These are phyloP conservation scores for Capronia epimyces DNA, from an alignment of 2,329 filamentous ascomycete species.

Conservation along the genomic window DNA sequence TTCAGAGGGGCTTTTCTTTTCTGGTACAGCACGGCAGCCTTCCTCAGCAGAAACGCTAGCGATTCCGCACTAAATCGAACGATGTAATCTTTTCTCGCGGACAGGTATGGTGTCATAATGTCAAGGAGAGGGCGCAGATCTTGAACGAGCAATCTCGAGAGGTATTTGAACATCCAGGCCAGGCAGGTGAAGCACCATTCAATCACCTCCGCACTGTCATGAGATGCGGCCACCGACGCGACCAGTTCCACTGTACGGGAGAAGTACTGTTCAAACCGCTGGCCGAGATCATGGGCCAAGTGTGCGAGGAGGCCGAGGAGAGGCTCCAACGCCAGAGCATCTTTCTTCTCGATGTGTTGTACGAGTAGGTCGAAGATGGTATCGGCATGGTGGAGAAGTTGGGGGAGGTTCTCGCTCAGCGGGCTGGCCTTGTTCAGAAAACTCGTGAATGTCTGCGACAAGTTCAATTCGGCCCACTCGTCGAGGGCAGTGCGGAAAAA, in stretches of 20 bases:
- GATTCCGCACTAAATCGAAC: conserved; percentile 91
- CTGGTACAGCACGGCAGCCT: conserved; percentile 72
- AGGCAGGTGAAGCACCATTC: conserved; percentile 96
- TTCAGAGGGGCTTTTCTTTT: conserved; percentile 65
- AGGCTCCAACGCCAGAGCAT: conserved; percentile 76
- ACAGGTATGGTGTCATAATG: conserved; percentile 73
- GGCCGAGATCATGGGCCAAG: conserved; percentile 88
- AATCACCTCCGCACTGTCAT: conserved; percentile 78
- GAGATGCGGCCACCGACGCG: conserved; percentile 68
- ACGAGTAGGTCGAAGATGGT: conserved; percentile 74
- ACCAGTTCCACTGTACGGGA: conserved; percentile 68
- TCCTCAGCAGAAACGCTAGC: conserved; percentile 86
- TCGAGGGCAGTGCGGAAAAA: conserved; percentile 78
- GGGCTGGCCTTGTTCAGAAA: conserved; percentile 72
- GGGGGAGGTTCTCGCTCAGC: conserved; percentile 81
- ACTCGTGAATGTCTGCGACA: conserved; percentile 70
- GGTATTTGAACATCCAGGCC: conserved; percentile 95
- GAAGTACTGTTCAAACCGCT: conserved; percentile 84
- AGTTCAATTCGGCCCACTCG: conserved; percentile 87
- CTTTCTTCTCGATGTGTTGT: conserved; percentile 69
- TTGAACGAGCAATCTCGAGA: conserved; percentile 78
- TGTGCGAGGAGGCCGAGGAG: conserved; percentile 82
- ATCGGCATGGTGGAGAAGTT: conserved; percentile 85
- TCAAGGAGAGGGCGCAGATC: conserved; percentile 80
- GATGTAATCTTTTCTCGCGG: conserved; percentile 76